Conservation (phyloP, 192 early-diverging fungal species). For the Linnemannia exigua region DNA sequence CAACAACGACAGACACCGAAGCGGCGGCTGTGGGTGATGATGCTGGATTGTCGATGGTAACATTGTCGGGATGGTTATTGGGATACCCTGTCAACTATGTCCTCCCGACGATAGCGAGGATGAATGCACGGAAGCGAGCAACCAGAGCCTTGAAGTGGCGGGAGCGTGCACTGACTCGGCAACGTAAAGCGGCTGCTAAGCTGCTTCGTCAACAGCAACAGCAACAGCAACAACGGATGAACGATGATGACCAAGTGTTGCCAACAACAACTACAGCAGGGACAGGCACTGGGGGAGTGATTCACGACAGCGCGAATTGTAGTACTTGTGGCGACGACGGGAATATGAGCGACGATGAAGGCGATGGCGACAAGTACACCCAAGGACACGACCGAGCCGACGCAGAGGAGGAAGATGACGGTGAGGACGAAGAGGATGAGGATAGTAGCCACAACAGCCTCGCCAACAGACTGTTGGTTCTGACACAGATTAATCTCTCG, state of each 20-base stretch:
- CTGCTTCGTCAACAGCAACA: background rate
- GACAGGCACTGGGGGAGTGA: no score
- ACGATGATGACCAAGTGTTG: background rate
- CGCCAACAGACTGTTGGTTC: constrained; percentile 24
- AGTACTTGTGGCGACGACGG: background rate
- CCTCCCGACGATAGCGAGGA: background rate
- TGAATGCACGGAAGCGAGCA: background rate
- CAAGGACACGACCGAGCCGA: background rate
- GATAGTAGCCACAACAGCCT: constrained; percentile 43
- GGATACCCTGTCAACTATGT: constrained; percentile 41
- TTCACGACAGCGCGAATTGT: background rate
- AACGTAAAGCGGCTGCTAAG: background rate
- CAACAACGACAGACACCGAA: background rate
- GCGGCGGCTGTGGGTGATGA: background rate
- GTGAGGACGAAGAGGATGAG: constrained; percentile 18
- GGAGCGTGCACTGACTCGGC: background rate
- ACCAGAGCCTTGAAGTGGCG: background rate
- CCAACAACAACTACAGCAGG: background rate
- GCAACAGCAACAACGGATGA: background rate
- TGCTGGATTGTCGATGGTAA: constrained; percentile 19
- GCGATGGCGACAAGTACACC: background rate
- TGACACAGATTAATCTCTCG: constrained; percentile 25
- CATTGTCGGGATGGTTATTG: constrained; percentile 33
- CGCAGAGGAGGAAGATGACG: background rate
- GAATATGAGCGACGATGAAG: constrained; percentile 1